A percentile compares a stretch with the other conserved stretches of the same genome.
Evolutionary conservation across 371 early-diverging fungal genomes (phyloP).

Genomic region (Mucor ambiguus): DNA sequence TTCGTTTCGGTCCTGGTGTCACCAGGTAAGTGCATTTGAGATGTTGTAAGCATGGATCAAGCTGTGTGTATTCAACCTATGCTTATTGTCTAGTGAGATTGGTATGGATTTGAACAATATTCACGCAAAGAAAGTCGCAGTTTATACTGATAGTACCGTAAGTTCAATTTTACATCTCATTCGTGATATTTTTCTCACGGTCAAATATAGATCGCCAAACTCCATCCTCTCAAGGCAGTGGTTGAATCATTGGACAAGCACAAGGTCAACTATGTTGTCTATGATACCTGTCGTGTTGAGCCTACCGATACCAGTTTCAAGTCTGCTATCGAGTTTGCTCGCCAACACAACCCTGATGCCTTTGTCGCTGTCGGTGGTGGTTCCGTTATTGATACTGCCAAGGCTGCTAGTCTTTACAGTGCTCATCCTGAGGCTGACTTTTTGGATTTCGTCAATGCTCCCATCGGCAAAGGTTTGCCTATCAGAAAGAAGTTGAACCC

Average conservation of each 20-base stretch:
- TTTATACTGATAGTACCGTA: slow-evolving; percentile 85
- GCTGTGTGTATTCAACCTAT: background rate
- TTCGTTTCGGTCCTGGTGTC: slow-evolving; percentile 86
- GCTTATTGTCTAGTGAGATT: slow-evolving; percentile 60
- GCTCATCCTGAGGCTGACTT: slow-evolving; percentile 84
- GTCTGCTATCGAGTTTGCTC: slow-evolving; percentile 81
- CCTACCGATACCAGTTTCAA: slow-evolving; percentile 82
- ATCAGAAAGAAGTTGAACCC: slow-evolving; percentile 77
- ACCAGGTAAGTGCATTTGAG: slow-evolving; percentile 57
- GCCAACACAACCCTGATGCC: slow-evolving; percentile 74
- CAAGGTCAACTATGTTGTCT: slow-evolving; percentile 75
- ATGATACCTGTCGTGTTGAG: slow-evolving; percentile 81
- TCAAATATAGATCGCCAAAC: slow-evolving; percentile 57
- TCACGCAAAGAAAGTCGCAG: slow-evolving; percentile 79
- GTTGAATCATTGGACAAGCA: slow-evolving; percentile 76
- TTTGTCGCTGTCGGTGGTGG: slow-evolving; percentile 95
- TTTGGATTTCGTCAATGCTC: slow-evolving; percentile 92
- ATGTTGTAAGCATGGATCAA: background rate
- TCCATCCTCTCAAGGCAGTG: slow-evolving; percentile 78
- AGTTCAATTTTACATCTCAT: slow-evolving; percentile 19
- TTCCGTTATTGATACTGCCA: slow-evolving; percentile 91
- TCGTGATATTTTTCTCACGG: slow-evolving; percentile 23
- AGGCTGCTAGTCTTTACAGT: slow-evolving; percentile 88
- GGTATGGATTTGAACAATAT: slow-evolving; percentile 86
- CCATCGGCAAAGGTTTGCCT: slow-evolving; percentile 87